A percentile compares a stretch with the other conserved stretches of the same genome.
Conservation (phyloP, 345 rosid species). For the Salix koriyanagi region DNA sequence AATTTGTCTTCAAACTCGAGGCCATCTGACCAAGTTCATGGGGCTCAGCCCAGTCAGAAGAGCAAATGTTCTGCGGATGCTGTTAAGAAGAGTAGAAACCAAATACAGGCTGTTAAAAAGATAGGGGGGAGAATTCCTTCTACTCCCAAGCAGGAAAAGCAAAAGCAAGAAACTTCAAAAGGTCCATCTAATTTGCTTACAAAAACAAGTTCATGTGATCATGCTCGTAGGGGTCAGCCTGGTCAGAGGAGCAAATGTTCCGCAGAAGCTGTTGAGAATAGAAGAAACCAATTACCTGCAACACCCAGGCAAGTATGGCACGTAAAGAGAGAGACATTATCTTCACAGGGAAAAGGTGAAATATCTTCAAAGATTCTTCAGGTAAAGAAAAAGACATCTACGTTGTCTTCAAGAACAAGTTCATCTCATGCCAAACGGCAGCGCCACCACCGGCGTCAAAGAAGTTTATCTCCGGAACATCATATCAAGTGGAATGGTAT, state of each 20-base stretch:
- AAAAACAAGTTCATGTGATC: not conserved
- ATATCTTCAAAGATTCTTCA: not conserved
- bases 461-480: not conserved
- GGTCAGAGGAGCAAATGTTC: not conserved
- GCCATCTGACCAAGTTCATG: not conserved
- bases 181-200: not conserved
- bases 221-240: not conserved
- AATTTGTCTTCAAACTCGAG: not conserved
- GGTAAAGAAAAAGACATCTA: not conserved
- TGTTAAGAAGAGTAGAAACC: not conserved
- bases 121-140: not conserved
- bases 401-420: not conserved
- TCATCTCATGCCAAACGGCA: not conserved
- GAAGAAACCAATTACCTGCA: not conserved
- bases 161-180: conserved; percentile 3
- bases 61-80: not conserved
- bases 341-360: not conserved
- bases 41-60: not conserved
- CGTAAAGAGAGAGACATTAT: not conserved
- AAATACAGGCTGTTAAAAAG: not conserved
- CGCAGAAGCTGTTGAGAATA: not conserved
- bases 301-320: not conserved
- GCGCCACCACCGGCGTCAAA: not conserved
- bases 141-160: not conserved
- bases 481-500: not conserved